These are phyloP conservation scores for Leccinum imitatum DNA, from an alignment of 768 basidiomycete genomes.

Conservation along the genomic window DNA sequence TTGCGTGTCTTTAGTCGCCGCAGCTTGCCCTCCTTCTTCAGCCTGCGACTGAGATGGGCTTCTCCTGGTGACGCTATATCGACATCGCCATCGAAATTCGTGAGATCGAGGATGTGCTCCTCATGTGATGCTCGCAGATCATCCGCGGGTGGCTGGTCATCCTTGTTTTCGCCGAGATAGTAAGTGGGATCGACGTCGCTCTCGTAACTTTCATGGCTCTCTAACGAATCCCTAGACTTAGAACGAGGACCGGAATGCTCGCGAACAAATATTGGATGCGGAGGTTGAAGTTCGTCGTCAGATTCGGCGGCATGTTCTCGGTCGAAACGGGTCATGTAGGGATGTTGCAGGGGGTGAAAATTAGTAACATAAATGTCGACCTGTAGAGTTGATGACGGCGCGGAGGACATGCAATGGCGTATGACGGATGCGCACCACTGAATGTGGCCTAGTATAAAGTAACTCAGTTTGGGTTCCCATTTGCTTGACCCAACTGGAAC, in stretches of 20 bases:
- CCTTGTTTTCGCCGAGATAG: conserved; percentile 37
- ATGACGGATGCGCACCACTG: conserved; percentile 73
- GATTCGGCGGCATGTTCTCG: too few relatives aligned
- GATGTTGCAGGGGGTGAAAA: conserved; percentile 31
- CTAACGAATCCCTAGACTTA: conserved; percentile 28
- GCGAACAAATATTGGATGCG: too few relatives aligned
- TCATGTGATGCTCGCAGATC: conserved; percentile 42
- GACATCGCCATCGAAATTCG: conserved; percentile 78
- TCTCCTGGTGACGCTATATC: conserved; percentile 60
- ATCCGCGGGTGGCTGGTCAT: conserved; percentile 27
- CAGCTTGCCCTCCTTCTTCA: conserved; percentile 62
- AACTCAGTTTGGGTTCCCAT: neutral
- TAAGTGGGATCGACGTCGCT: conserved; percentile 43
- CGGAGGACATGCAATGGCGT: conserved; percentile 58
- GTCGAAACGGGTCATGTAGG: too few relatives aligned
- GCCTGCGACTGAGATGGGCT: conserved; percentile 44
- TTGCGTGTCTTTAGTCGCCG: conserved; percentile 35
- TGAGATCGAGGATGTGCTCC: conserved; percentile 59
- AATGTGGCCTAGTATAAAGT: conserved; percentile 53
- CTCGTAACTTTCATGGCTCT: conserved; percentile 32
- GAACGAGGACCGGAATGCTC: conserved; percentile 1
- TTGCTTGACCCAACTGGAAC: conserved; percentile 24
- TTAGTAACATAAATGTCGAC: conserved; percentile 77
- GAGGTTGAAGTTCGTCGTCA: too few relatives aligned
- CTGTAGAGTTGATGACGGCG: conserved; percentile 49